phyloP scores from a whole-genome alignment of 2,329 filamentous ascomycete species.

The Aureobasidium sp. region DNA sequence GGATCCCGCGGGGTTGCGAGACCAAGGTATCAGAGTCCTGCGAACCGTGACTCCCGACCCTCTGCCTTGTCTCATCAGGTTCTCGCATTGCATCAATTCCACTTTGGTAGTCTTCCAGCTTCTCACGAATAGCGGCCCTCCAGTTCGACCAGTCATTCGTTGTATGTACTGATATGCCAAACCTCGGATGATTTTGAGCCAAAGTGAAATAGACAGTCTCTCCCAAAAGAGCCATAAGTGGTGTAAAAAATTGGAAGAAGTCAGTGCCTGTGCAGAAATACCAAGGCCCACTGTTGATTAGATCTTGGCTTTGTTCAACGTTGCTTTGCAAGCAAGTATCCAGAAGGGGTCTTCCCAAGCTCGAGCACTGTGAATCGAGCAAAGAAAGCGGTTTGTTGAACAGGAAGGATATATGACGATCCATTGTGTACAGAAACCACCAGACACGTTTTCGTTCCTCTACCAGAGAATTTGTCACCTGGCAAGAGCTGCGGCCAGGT shows the following conservation, averaged over 20 bases:
- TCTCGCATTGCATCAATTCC: slow-evolving; percentile 60
- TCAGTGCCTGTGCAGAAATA: slow-evolving; percentile 80
- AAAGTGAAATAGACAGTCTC: slow-evolving; percentile 94
- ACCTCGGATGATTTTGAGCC: slow-evolving; percentile 86
- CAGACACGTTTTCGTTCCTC: slow-evolving; percentile 92
- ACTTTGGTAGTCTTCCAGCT: slow-evolving; percentile 83
- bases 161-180: slow-evolving; percentile 78
- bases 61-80: slow-evolving; percentile 25
- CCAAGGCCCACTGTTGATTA: slow-evolving; percentile 48
- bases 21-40: slow-evolving; percentile 75
- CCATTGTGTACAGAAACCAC: slow-evolving; percentile 94
- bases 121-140: slow-evolving; percentile 78
- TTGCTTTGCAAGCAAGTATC: slow-evolving; percentile 89
- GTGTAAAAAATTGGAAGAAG: slow-evolving; percentile 93
- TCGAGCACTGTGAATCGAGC: slow-evolving; percentile 87
- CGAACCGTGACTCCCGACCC: slow-evolving; percentile 47
- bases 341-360: slow-evolving; percentile 85
- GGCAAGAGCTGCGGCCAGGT: slow-evolving; percentile 37
- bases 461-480: slow-evolving; percentile 84
- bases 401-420: slow-evolving; percentile 89
- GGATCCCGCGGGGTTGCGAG: slow-evolving; percentile 64
- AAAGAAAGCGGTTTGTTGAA: slow-evolving; percentile 94
- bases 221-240: slow-evolving; percentile 91
- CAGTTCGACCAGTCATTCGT: slow-evolving; percentile 82
- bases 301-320: slow-evolving; percentile 68